Evolutionary conservation across 2,329 filamentous ascomycete genomes (phyloP).

Genomic region (Tolypocladium ophioglossoides): DNA sequence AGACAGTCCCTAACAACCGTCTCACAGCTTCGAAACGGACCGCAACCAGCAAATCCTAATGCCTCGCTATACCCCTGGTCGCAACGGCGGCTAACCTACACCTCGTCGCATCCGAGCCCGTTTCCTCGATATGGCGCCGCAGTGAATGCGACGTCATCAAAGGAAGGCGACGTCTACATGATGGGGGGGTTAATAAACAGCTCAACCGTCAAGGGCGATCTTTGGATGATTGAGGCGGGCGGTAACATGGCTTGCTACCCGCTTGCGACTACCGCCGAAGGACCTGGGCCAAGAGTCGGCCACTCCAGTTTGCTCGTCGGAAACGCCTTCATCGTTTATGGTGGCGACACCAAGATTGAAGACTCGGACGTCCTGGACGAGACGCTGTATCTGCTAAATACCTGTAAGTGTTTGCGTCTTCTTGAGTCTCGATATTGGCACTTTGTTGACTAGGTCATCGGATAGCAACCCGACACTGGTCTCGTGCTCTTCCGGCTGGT

Average conservation of each 20-base stretch:
- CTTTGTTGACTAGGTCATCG: conserved; percentile 7
- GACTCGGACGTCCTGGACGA: conserved; percentile 87
- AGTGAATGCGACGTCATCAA: conserved; percentile 84
- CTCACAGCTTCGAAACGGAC: conserved; percentile 44
- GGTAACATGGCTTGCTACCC: conserved; percentile 85
- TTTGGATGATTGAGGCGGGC: conserved; percentile 95
- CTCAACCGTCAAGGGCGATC: conserved; percentile 87
- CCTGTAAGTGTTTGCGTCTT: conserved; percentile 56
- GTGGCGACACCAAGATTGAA: conserved; percentile 94
- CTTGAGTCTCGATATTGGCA: background rate
- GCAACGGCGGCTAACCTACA: conserved; percentile 77
- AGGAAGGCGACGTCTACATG: conserved; percentile 93
- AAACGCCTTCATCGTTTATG: conserved; percentile 98
- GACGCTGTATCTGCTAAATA: conserved; percentile 92
- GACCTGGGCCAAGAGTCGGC: conserved; percentile 87
- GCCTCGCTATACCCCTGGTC: conserved; percentile 92
- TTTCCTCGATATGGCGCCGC: conserved; percentile 96
- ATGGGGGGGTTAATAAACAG: conserved; percentile 97
- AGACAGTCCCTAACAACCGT: conserved; percentile 4
- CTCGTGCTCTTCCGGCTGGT: conserved; percentile 78
- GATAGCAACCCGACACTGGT: conserved; percentile 94
- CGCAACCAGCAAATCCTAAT: conserved; percentile 46
- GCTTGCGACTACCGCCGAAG: conserved; percentile 82
- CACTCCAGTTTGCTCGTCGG: conserved; percentile 91
- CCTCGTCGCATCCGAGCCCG: conserved; percentile 68